These are phyloP conservation scores for Botryosphaeria dothidea DNA, from an alignment of 2,329 filamentous ascomycete species.

Conservation along the genomic window DNA sequence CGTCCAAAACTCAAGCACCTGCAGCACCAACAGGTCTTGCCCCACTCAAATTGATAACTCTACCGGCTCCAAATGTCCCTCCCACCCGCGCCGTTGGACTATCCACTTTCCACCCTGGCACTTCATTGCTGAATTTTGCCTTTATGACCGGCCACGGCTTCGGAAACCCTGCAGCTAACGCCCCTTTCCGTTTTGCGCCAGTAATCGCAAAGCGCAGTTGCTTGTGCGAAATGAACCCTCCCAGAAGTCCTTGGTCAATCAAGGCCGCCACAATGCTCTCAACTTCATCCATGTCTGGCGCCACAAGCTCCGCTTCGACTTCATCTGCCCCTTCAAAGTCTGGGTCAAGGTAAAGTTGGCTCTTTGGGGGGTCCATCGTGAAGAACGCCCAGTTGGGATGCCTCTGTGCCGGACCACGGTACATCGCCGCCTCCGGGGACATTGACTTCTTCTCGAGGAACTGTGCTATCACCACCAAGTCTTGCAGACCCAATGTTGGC, in stretches of 20 bases:
- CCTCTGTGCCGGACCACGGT: slow-evolving; percentile 36
- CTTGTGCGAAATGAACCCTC: slow-evolving; percentile 80
- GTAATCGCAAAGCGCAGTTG: slow-evolving; percentile 78
- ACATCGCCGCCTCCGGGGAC: slow-evolving; percentile 31
- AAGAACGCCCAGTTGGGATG: slow-evolving; percentile 50
- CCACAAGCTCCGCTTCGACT: slow-evolving; percentile 24
- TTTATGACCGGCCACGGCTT: slow-evolving; percentile 68
- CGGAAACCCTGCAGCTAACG: slow-evolving; percentile 74
- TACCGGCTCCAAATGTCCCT: slow-evolving; percentile 44
- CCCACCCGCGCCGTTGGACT: slow-evolving; percentile 24
- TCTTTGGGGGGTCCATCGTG: slow-evolving; percentile 50
- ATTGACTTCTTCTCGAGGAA: slow-evolving; percentile 62
- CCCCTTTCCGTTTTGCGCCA: slow-evolving; percentile 62
- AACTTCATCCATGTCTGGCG: slow-evolving; percentile 63
- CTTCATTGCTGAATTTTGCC: slow-evolving; percentile 55
- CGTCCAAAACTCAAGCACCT: background rate
- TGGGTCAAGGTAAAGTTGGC: slow-evolving; percentile 41
- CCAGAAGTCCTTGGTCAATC: slow-evolving; percentile 76
- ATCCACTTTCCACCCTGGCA: slow-evolving; percentile 72
- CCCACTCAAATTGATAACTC: slow-evolving; percentile 59
- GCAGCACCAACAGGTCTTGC: slow-evolving; percentile 46
- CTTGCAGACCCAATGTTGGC: slow-evolving; percentile 69
- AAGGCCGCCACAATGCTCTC: slow-evolving; percentile 77
- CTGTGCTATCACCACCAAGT: slow-evolving; percentile 63
- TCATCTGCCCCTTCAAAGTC: slow-evolving; percentile 45